Conservation (phyloP, 768 basidiomycete genomes). For the Boletus reticuloceps region DNA sequence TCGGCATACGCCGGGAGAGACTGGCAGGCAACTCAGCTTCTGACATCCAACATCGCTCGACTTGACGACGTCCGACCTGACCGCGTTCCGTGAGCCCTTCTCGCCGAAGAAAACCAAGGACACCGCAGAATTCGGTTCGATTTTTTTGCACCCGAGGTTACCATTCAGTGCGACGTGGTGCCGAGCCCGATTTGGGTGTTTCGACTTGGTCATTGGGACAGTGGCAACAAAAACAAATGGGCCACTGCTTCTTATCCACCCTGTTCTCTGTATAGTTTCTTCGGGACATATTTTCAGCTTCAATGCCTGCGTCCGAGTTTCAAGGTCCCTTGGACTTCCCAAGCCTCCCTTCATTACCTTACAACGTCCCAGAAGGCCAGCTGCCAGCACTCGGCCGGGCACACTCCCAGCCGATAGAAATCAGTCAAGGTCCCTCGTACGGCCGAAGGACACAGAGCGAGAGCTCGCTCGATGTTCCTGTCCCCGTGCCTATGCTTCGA, state of each 20-base stretch:
- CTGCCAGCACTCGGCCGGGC: slow-evolving; percentile 11
- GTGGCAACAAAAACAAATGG: slow-evolving; percentile 14
- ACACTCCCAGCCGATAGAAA: slow-evolving; percentile 24
- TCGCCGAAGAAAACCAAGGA: background rate
- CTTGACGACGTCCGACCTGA: background rate
- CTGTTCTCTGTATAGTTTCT: background rate
- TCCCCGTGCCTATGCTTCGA: slow-evolving; percentile 12
- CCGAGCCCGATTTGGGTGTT: slow-evolving; percentile 22
- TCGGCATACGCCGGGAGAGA: slow-evolving; percentile 22
- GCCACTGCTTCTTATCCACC: background rate
- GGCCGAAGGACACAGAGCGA: slow-evolving; percentile 28
- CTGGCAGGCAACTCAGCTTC: too few species aligned
- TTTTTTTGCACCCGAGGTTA: background rate
- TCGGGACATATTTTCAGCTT: background rate
- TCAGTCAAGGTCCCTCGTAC: slow-evolving; percentile 21
- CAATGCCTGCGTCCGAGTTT: slow-evolving; percentile 23
- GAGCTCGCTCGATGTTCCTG: slow-evolving; percentile 6
- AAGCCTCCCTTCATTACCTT: slow-evolving; percentile 5
- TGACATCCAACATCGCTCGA: too few species aligned
- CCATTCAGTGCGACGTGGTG: background rate
- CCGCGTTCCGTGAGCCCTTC: background rate
- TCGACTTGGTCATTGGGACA: background rate
- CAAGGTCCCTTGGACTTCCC: slow-evolving; percentile 23
- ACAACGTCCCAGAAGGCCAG: slow-evolving; percentile 6
- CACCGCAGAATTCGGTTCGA: background rate